These are phyloP conservation scores for Aspergillus sp. DNA, from an alignment of 2,329 filamentous ascomycete species.

Conservation along the genomic window DNA sequence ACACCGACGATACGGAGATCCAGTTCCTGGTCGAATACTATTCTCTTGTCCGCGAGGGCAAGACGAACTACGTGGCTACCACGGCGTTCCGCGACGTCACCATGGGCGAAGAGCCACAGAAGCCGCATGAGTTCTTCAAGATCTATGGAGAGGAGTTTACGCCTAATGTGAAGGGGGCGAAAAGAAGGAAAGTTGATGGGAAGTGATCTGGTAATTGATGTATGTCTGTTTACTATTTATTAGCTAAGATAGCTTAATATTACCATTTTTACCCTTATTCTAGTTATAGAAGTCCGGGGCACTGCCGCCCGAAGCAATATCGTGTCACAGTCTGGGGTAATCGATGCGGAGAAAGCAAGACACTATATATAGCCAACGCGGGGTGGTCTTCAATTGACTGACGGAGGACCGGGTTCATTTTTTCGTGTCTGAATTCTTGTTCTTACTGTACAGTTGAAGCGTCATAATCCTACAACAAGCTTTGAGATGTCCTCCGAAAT, in stretches of 20 bases:
- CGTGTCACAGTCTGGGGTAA: too few species aligned
- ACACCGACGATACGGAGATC: conserved; percentile 27
- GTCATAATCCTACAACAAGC: neutral
- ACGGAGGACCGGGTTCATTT: too few species aligned
- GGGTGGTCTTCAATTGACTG: too few species aligned
- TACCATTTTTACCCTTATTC: too few species aligned
- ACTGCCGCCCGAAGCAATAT: too few species aligned
- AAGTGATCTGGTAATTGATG: neutral
- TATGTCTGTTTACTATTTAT: too few species aligned
- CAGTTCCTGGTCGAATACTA: conserved; percentile 46
- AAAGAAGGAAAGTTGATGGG: neutral
- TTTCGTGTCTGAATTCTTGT: too few species aligned
- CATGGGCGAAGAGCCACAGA: conserved; percentile 36
- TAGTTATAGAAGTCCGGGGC: too few species aligned
- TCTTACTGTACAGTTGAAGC: too few species aligned
- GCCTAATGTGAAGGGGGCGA: conserved; percentile 1
- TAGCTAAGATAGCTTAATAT: too few species aligned
- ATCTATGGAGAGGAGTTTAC: conserved; percentile 32
- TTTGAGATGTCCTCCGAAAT: neutral
- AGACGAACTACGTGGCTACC: conserved; percentile 50
- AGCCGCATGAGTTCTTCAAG: conserved; percentile 46
- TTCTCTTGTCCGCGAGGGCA: conserved; percentile 47
- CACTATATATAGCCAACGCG: too few species aligned
- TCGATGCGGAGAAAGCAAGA: too few species aligned
- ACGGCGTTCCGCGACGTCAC: conserved; percentile 47